phyloP scores from a whole-genome alignment of 73 alveolate species.

The Diophrys sp. region DNA sequence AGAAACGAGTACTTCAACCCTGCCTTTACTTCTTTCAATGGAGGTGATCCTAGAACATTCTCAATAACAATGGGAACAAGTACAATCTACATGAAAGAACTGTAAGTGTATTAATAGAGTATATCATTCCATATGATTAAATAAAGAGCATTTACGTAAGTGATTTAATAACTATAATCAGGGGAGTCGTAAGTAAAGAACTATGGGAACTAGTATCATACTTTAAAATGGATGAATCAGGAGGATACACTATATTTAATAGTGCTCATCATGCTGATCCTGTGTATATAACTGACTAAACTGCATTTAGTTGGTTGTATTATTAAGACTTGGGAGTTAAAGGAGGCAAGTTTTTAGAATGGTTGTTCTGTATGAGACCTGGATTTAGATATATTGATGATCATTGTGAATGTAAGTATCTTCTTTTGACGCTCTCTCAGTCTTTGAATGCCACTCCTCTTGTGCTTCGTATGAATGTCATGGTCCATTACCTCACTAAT shows the following conservation, averaged over 20 bases:
- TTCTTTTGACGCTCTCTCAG: background rate
- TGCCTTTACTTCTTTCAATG: background rate
- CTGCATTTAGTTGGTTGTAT: background rate
- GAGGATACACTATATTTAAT: background rate
- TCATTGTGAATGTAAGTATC: background rate
- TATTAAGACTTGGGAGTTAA: background rate
- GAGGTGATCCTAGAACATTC: background rate
- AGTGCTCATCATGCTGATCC: background rate
- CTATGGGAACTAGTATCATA: background rate
- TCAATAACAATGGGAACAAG: background rate
- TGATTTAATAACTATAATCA: background rate
- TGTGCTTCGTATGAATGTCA: background rate
- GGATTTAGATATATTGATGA: background rate
- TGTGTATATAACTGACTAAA: background rate
- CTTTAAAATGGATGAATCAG: background rate
- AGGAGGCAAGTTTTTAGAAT: background rate
- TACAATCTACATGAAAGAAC: background rate
- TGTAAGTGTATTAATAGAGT: background rate
- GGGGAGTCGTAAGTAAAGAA: background rate
- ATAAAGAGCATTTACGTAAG: background rate
- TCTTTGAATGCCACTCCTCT: background rate
- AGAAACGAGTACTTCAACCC: background rate
- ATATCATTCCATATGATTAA: background rate
- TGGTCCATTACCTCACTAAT: background rate
- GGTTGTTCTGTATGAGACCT: background rate